Base-by-base conservation (phyloP, 2,329 filamentous ascomycete species). In the Ustilaginoidea virens region DNA sequence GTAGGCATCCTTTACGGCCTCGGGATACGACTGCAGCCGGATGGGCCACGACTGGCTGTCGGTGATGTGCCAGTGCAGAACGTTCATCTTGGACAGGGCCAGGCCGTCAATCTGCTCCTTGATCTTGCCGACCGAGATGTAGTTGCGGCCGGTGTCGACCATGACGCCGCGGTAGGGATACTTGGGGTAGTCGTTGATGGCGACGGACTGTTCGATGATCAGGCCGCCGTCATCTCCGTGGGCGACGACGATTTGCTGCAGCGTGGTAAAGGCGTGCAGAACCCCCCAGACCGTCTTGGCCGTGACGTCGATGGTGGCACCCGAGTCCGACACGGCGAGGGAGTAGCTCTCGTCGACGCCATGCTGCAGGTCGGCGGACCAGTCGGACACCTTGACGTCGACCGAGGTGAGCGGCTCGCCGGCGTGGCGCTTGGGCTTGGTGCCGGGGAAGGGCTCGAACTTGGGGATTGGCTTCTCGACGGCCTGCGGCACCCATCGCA, bases 291-390 rank as follows among this genome's bases (percentile, higher is more conserved):
- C 52, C 0, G 65, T 69, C 42, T 60, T 46, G 16, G 65, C 56
- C 2, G 49, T 55, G 37, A 69, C 58, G 7, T 54, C 40, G 32
- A 69, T 47, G 4, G 45, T 46, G 19, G 47, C 43, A 3, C 61
- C 60, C 13, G 42, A 43, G 5, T 48, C 36, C 1, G 43, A 36
- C 21, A 67, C 53, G 12, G 57, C 48, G 13, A 69, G 38, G 1
- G 56, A 63, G 42, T 69, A 69, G n/a, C 63, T 66, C 39, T 69
- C 65, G 32, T 69, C 61, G 14, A 69, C 64, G 4, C 62, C 65
- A 37, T 69, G 64, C 40, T 68, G 56, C 17, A 71, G 48, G 33
- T 62, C 53, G 4, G 60, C 63, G 9, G 53, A 36, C 23, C 42
- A 43, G 38, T 71, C 49, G 5, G 51, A 37, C 16, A 72, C 47